Evolutionary conservation across 192 early-diverging fungal species (phyloP), one percentile per base, ranked within the genome.

Genomic region (Coemansia sp.): DNA sequence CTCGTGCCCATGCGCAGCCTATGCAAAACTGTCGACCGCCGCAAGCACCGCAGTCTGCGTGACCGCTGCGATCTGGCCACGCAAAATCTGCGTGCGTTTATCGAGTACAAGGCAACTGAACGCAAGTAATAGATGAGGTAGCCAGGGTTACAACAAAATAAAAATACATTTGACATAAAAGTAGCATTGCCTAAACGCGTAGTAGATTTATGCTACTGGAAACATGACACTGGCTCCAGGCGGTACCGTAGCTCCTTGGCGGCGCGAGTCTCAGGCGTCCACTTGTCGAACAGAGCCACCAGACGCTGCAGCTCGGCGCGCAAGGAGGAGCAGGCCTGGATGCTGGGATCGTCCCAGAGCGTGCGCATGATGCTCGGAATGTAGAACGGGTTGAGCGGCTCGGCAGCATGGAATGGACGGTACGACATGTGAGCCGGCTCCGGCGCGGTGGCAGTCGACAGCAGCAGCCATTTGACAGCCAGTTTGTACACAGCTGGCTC

Each of bases 311-410:
- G 76, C 50, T 96, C 93, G n/a, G 51, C 37, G 20, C 73, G 63
- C 17, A 96, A 80, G 6, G 56, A 59, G 12, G 79, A 56, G 46
- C 85, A 81, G 14, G 72, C 59, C 8, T 68, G 47, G 4, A 96
- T 86, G n/a, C 67, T 70, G 25, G 86, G 71, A 46, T 94, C 91
- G 15, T 89, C 87, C 63, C 84, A 81, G 14, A 98, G 82, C 14
- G 88, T 87, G 21, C 92, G 91, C 88, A 98, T 89, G 12, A 93
- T 92, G 93, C 94, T 97, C 9, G 96, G 93, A 7, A 98, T 75
- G 73, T 85, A 91, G 66, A 88, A 95, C n/a, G 93, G 93, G 57
- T 98, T 98, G 42, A 91, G 70, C 21, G 82, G 81, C n/a, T 77
- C 51, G 24, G 84, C 84, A 2, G 93, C 92, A 15, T 73, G 67